Conservation (phyloP, 257 asterid genomes). For the Primulina tabacum region DNA sequence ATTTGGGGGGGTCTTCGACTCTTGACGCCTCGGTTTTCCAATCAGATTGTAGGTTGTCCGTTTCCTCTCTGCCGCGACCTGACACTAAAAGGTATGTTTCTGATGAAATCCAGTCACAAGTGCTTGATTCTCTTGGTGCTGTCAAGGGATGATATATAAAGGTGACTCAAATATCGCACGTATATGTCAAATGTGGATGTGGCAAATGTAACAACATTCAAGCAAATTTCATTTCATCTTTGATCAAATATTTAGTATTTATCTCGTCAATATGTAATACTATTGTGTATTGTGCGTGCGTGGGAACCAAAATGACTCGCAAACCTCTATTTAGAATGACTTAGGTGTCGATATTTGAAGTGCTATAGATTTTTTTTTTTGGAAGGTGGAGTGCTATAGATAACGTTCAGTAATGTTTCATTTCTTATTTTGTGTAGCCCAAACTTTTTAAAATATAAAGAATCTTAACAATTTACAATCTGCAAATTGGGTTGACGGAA, state of each 20-base stretch:
- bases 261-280: neutral
- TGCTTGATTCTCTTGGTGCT: slow-evolving; percentile 33
- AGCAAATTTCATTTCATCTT: neutral
- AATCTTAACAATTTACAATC: no score
- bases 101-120: slow-evolving; percentile 32
- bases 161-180: neutral
- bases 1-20: slow-evolving; percentile 54
- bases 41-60: slow-evolving; percentile 41
- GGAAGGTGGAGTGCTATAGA: no score
- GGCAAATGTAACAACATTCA: slow-evolving; percentile 10
- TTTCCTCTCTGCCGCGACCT: slow-evolving; percentile 37
- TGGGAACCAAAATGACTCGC: no score
- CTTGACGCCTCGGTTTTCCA: slow-evolving; percentile 43
- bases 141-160: slow-evolving; percentile 31
- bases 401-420: no score
- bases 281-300: no score
- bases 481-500: no score
- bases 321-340: no score
- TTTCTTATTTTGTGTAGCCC: no score
- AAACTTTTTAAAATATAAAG: no score
- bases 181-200: slow-evolving; percentile 13
- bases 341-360: no score
- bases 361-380: no score
- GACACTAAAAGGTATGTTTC: slow-evolving; percentile 29
- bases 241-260: neutral